Base-by-base conservation (phyloP, 352 stramenopile genomes). In the Phytophthora cajani region DNA sequence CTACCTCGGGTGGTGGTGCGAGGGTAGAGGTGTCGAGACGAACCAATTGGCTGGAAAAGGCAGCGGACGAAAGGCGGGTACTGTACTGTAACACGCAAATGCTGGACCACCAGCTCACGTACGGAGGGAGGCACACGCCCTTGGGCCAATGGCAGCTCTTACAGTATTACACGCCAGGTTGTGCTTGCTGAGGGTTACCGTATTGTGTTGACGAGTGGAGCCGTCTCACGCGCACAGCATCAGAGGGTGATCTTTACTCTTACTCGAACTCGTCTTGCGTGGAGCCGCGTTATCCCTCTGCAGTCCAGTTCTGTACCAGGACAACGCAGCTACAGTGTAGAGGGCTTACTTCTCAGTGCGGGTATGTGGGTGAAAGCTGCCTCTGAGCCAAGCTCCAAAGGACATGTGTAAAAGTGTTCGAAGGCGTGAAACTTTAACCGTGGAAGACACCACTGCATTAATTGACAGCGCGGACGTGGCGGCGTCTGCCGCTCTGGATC, bases 191-290 rank as follows among this genome's bases (percentile, higher is more conserved):
- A 50, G 6, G 44, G 44, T 17, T 23, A n/a, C n/a, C n/a, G n/a
- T n/a, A 21, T 19, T 23, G 47, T 69, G 66, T 65, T 73, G 67
- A 73, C 54, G 44, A 38, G 53, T 60, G 17, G 60, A 51, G 33
- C 36, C 60, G 60, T 69, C 67, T 65, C 54, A 74, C 49, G 17
- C 8, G n/a, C 55, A 62, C 60, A 64, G 54, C 51, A 70, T 64
- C 61, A 58, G 40, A 8, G 12, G 9, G 17, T 52, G 54, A 64
- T 50, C 63, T n/a, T 30, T 21, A 17, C 14, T 46, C 40, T 30
- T 21, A 17, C 14, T 46, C 40, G 19, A 62, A 23, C 46, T 32
- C 9, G 17, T 16, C 21, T 72, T 49, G 14, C 32, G 57, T 72
- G 50, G 42, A 11, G 8, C 11, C 19, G 17, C 9, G 58, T 67